Percentiles rank a stretch among this genome's conserved stretches.
phyloP scores from a whole-genome alignment of 225 moss, liverwort and hornwort species.

The Sphagnum contortum region DNA sequence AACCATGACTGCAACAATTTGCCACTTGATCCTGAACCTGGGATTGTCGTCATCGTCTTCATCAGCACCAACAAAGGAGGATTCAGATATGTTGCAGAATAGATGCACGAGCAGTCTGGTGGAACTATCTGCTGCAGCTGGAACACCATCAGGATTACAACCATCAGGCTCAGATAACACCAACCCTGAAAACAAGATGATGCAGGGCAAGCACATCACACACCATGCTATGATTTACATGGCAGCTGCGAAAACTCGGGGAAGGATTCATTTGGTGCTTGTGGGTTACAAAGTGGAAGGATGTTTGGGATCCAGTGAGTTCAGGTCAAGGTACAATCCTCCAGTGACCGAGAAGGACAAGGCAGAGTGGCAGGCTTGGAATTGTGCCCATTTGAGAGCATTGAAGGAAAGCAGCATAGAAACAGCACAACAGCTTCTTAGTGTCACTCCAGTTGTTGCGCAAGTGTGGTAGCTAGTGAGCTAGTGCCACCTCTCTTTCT shows the following conservation, averaged over 20 bases:
- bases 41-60: no score
- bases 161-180: no score
- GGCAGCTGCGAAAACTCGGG: slow-evolving; percentile 27
- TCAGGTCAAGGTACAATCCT: slow-evolving; percentile 37
- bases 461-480: slow-evolving; percentile 9
- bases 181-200: no score
- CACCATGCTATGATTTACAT: slow-evolving; percentile 39
- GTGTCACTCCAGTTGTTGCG: slow-evolving; percentile 27
- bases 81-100: no score
- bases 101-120: no score
- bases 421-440: slow-evolving; percentile 35
- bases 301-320: slow-evolving; percentile 43
- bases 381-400: slow-evolving; percentile 30
- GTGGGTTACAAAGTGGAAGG: slow-evolving; percentile 50
- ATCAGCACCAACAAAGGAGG: no score
- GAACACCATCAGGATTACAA: no score
- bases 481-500: no score
- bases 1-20: slow-evolving; percentile 26
- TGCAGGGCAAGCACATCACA: slow-evolving; percentile 3
- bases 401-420: slow-evolving; percentile 31
- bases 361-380: slow-evolving; percentile 50
- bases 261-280: slow-evolving; percentile 45
- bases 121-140: no score
- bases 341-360: slow-evolving; percentile 26
- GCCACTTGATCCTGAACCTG: slow-evolving; percentile 37